Evolutionary conservation across 148 eudicot species (phyloP).

Genomic region (Amaranthus palmeri): DNA sequence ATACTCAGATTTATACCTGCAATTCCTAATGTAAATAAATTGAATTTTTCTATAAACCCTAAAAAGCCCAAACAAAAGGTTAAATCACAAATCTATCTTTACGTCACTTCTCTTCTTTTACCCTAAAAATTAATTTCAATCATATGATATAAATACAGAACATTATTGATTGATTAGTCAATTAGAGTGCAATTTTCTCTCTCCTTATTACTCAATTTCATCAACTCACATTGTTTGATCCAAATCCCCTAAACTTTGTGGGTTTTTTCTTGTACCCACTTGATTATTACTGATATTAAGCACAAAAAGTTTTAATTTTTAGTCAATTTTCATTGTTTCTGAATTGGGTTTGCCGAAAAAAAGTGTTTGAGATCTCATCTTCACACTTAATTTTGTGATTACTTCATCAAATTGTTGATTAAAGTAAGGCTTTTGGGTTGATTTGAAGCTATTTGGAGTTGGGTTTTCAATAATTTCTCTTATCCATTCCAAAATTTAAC

Average conservation of each 20-base stretch:
- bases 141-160: slow-evolving; percentile 1
- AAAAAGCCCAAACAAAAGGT: slow-evolving; percentile 7
- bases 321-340: background rate
- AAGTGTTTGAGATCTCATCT: slow-evolving; percentile 21
- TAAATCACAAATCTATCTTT: background rate
- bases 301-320: background rate
- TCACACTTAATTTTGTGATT: background rate
- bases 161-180: slow-evolving; percentile 20
- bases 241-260: background rate
- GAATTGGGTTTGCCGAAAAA: background rate
- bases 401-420: background rate
- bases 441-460: background rate
- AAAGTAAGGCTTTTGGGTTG: slow-evolving; percentile 1
- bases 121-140: slow-evolving; percentile 8
- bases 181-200: slow-evolving; percentile 10
- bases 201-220: slow-evolving; percentile 10
- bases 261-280: too few relatives aligned
- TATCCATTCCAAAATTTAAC: background rate
- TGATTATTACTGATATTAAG: too few relatives aligned
- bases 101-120: background rate
- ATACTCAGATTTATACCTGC: background rate
- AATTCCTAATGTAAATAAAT: background rate
- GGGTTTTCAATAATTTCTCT: background rate
- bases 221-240: slow-evolving; percentile 12
- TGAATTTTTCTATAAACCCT: background rate